Base-by-base conservation (phyloP, 176 grass and related monocot species). In the Raddia distichophylla region DNA sequence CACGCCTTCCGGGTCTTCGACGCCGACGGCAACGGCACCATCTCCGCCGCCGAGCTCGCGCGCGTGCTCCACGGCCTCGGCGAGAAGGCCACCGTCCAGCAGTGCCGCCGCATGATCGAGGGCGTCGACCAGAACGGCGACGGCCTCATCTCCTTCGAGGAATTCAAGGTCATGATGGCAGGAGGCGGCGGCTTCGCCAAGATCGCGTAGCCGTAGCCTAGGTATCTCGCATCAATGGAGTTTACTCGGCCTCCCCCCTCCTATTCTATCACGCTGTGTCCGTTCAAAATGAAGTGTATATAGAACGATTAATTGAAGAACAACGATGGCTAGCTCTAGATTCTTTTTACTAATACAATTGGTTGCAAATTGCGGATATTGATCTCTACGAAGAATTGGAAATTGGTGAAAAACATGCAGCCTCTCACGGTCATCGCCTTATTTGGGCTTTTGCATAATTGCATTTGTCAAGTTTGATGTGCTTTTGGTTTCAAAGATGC, bases 121-220 rank as follows among this genome's bases (percentile, higher is more conserved):
- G 90, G 96, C 67, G 89, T 98, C 40, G 93, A 95, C 81, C 89
- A 84, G 80, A 92, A 98, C 45, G 90, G 96, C 42, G 96, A 93
- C 56, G 93, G 93, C 0, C 80, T 98, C 84, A 82, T 98, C 78
- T 88, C 84, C 1, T 98, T 95, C 79, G 96, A 98, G 72, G 96
- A 98, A 80, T 98, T 98, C 83, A 94, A 91, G 82, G 86, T 90
- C 60, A 98, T 98, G 92, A 97, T 97, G 94, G 83, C 90, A 17
- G 74, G 78, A 15, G 92, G 93, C 32, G 65, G 82, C 15, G 34
- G 53, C 32, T 74, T 90, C 46, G 79, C 75, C 56, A 83, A 84
- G 45, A 82, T 86, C 83, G 52, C 51, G 0, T 82, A 85, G 76
- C 10, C 64, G 0, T 79, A 71, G 70, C 3, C 17, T 40, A 40